Conservation (phyloP, 129 eudicot species). For the Flaveria robusta region DNA sequence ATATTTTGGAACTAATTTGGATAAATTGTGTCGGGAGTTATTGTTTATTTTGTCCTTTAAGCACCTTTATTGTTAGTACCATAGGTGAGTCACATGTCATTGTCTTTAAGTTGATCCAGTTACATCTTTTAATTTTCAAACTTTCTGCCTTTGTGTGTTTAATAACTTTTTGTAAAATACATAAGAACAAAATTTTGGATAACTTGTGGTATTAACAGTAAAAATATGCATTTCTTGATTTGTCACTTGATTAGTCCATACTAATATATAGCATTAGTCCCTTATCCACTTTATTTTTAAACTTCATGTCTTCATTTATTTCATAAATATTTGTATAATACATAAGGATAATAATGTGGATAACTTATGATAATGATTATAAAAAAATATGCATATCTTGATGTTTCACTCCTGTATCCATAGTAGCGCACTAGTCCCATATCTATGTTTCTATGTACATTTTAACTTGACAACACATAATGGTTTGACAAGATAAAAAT, state of each 20-base stretch:
- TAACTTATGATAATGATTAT: neutral
- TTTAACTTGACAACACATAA: neutral
- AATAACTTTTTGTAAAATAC: neutral
- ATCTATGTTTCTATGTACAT: neutral
- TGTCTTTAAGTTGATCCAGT: conserved; percentile 43
- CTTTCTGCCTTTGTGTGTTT: conserved; percentile 14
- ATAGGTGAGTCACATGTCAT: conserved; percentile 43
- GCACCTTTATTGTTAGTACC: conserved; percentile 38
- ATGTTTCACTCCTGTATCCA: conserved; percentile 8
- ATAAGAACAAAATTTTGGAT: neutral
- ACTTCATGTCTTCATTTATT: conserved; percentile 9
- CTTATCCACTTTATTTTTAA: neutral
- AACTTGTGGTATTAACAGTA: neutral
- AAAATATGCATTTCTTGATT: neutral
- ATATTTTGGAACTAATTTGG: conserved; percentile 28
- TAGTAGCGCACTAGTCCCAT: neutral
- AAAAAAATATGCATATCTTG: neutral
- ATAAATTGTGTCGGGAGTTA: conserved; percentile 33
- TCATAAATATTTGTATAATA: conserved; percentile 1
- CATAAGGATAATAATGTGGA: neutral
- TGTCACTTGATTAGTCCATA: conserved; percentile 4
- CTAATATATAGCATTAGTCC: neutral
- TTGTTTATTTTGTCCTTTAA: conserved; percentile 36
- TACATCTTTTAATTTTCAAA: conserved; percentile 17
- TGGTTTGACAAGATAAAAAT: too few relatives aligned